Percentiles rank a stretch among this genome's conserved stretches.
Conservation (phyloP, 2,329 filamentous ascomycete genomes). For the Pyricularia sp. region DNA sequence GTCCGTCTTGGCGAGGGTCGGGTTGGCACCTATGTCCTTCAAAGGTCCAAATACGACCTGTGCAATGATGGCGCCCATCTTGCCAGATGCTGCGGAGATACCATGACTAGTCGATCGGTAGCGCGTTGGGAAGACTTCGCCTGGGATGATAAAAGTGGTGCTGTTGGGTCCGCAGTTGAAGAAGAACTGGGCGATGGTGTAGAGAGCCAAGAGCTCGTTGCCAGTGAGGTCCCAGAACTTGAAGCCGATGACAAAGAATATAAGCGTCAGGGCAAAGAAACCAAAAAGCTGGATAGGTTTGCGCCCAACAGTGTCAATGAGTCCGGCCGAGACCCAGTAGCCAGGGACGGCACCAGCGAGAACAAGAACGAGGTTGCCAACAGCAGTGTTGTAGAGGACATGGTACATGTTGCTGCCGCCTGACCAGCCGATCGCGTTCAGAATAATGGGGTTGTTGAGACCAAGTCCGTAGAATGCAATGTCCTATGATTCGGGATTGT, state of each 20-base stretch:
- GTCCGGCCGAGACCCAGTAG: conserved; percentile 70
- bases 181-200: conserved; percentile 48
- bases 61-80: conserved; percentile 47
- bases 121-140: conserved; percentile 46
- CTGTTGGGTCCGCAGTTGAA: conserved; percentile 51
- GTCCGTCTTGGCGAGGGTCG: conserved; percentile 18
- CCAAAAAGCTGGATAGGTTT: conserved; percentile 66
- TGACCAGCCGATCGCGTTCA: conserved; percentile 61
- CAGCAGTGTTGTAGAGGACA: conserved; percentile 62
- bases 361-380: conserved; percentile 72
- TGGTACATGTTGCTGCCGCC: conserved; percentile 50
- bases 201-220: conserved; percentile 45
- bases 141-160: conserved; percentile 48
- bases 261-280: conserved; percentile 49
- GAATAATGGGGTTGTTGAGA: conserved; percentile 67
- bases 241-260: conserved; percentile 56
- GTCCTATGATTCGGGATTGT: conserved; percentile 15
- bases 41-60: conserved; percentile 49
- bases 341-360: conserved; percentile 72
- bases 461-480: conserved; percentile 58
- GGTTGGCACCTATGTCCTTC: conserved; percentile 32
- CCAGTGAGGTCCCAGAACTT: conserved; percentile 43
- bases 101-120: conserved; percentile 49
- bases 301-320: conserved; percentile 61
- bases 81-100: conserved; percentile 45